Conservation (phyloP, 129 eudicot genomes). For the Centella asiatica region DNA sequence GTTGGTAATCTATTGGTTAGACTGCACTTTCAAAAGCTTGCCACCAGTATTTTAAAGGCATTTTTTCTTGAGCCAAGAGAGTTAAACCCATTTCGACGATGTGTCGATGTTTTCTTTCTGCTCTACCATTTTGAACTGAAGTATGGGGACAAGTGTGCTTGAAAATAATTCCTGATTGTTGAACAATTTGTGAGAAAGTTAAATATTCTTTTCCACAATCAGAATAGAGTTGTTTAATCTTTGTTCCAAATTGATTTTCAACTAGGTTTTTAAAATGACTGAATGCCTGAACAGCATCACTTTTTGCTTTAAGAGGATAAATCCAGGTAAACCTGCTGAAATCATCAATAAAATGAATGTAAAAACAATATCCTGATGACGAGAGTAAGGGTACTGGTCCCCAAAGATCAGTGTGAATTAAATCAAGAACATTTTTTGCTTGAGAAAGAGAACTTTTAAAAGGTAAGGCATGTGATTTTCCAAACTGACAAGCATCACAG, state of each 20-base stretch:
- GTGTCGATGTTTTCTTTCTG: neutral
- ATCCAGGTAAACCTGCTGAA: neutral
- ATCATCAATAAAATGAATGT: neutral
- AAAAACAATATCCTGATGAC: neutral
- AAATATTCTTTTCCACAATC: neutral
- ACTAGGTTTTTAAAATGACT: neutral
- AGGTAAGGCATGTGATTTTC: neutral
- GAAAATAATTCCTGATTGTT: neutral
- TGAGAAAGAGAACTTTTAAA: neutral
- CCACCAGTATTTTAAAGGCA: conserved; percentile 1
- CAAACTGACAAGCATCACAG: neutral
- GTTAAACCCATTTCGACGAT: conserved; percentile 2
- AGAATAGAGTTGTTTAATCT: neutral
- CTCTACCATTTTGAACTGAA: neutral
- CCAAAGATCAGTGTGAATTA: too few species aligned
- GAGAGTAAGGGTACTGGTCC: neutral
- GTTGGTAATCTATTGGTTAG: neutral
- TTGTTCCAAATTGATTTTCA: neutral
- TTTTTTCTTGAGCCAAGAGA: neutral
- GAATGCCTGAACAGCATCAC: neutral
- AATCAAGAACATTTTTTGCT: neutral
- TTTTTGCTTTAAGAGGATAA: neutral
- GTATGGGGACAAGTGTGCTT: neutral
- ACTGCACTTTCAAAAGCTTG: neutral
- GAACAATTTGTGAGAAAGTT: neutral